These are phyloP conservation scores for Pterocarpus santalinus DNA, from an alignment of 306 rosid species.

Conservation along the genomic window DNA sequence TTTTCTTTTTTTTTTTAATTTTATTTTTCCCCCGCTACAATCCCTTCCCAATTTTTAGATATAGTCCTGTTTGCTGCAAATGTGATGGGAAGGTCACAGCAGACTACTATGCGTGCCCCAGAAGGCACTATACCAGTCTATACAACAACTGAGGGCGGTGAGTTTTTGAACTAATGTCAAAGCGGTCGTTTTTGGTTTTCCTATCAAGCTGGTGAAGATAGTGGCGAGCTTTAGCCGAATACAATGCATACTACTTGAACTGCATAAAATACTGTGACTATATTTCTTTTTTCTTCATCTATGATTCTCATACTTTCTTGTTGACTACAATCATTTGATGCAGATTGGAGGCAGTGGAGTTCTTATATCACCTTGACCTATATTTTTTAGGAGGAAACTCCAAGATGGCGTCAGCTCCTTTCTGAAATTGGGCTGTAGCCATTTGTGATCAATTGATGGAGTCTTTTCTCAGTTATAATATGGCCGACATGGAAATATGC, in stretches of 20 bases:
- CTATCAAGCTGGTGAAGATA: not conserved
- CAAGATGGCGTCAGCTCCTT: conserved; percentile 90
- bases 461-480: not conserved
- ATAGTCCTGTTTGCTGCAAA: conserved; percentile 83
- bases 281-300: not conserved
- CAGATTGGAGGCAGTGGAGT: conserved; percentile 99
- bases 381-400: conserved; percentile 97
- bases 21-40: conserved; percentile 9
- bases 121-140: conserved; percentile 81
- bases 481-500: not conserved
- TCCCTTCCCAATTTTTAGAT: conserved; percentile 11
- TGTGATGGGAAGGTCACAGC: conserved; percentile 66
- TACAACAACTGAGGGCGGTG: conserved; percentile 88
- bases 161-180: conserved; percentile 50
- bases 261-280: not conserved
- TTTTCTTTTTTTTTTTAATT: not conserved
- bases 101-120: conserved; percentile 95
- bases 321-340: conserved; percentile 45
- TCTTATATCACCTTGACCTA: conserved; percentile 91
- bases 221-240: conserved; percentile 16
- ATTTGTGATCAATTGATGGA: conserved; percentile 10
- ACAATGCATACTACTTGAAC: not conserved
- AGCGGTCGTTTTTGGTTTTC: conserved; percentile 12
- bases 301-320: conserved; percentile 27
- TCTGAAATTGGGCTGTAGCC: conserved; percentile 69